Percentiles rank a stretch among this genome's conserved stretches.
Evolutionary conservation across 306 rosid species (phyloP).

Genomic region (Hippophae gyantsensis): DNA sequence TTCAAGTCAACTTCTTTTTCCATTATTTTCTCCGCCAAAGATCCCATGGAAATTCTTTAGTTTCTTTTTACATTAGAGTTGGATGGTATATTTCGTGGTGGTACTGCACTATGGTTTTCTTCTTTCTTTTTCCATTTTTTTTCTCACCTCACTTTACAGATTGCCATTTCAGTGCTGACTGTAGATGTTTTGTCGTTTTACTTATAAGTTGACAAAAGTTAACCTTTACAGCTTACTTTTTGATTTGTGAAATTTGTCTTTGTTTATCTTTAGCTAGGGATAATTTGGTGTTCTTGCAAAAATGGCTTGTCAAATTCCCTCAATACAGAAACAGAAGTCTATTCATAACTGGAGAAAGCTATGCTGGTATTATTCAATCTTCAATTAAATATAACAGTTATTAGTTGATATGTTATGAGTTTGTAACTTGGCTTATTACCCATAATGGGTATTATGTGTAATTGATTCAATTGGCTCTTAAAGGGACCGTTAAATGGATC

Average conservation of each 20-base stretch:
- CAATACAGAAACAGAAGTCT: conserved; percentile 37
- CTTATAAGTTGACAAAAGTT: conserved; percentile 14
- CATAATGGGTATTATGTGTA: too few relatives aligned
- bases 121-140: neutral
- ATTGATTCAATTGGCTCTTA: too few relatives aligned
- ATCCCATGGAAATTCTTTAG: conserved; percentile 15
- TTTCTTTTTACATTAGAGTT: conserved; percentile 27
- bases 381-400: neutral
- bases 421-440: too few relatives aligned
- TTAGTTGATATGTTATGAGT: neutral
- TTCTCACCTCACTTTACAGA: conserved; percentile 31
- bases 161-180: conserved; percentile 28
- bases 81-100: conserved; percentile 17
- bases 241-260: conserved; percentile 22
- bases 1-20: conserved; percentile 29
- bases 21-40: conserved; percentile 5
- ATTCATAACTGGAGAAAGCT: conserved; percentile 47
- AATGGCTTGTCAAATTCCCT: conserved; percentile 42
- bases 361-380: conserved; percentile 26
- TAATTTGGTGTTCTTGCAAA: conserved; percentile 44
- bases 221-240: conserved; percentile 14
- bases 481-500: too few relatives aligned
- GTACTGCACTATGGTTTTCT: conserved; percentile 7
- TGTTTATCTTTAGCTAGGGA: conserved; percentile 33
- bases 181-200: conserved; percentile 20